Percentiles rank a stretch among this genome's conserved stretches.
Evolutionary conservation across 2,329 filamentous ascomycete species (phyloP).

Genomic region (Colletotrichum camelliae): DNA sequence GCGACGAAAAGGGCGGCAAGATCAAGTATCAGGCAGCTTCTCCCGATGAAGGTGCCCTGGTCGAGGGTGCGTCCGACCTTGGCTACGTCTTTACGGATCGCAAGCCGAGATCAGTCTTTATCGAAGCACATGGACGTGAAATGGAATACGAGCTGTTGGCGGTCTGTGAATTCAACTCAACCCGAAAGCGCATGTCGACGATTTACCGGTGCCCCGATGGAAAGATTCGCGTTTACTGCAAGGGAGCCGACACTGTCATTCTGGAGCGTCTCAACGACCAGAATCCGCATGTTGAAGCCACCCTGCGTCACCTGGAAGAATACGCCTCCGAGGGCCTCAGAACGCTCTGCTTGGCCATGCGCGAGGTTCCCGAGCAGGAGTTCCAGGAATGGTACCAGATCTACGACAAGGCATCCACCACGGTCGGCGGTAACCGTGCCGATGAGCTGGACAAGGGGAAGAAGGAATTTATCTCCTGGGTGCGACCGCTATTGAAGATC

Average conservation of each 20-base stretch:
- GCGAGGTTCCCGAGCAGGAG: conserved; percentile 88
- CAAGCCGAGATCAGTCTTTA: conserved; percentile 87
- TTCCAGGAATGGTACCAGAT: conserved; percentile 87
- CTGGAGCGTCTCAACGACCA: conserved; percentile 84
- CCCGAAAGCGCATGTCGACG: conserved; percentile 95
- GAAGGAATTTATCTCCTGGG: conserved; percentile 86
- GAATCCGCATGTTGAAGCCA: conserved; percentile 88
- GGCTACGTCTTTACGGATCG: conserved; percentile 92
- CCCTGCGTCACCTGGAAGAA: conserved; percentile 94
- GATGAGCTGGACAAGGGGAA: conserved; percentile 99
- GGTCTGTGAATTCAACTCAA: conserved; percentile 99
- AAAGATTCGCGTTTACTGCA: conserved; percentile 91
- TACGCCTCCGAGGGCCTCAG: conserved; percentile 96
- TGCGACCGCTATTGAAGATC: conserved; percentile 96
- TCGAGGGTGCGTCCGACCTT: conserved; percentile 84
- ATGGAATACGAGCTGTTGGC: conserved; percentile 89
- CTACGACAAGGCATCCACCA: conserved; percentile 87
- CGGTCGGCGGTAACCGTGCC: conserved; percentile 87
- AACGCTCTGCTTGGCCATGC: conserved; percentile 93
- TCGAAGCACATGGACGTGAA: conserved; percentile 74
- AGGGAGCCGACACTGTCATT: conserved; percentile 97
- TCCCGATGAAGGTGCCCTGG: conserved; percentile 94
- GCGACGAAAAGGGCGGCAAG: conserved; percentile 74
- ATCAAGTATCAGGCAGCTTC: conserved; percentile 99
- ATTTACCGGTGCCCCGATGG: conserved; percentile 97